A percentile compares a stretch with the other conserved stretches of the same genome.
phyloP scores from a whole-genome alignment of 345 rosid genomes.

The Hibiscus syriacus region DNA sequence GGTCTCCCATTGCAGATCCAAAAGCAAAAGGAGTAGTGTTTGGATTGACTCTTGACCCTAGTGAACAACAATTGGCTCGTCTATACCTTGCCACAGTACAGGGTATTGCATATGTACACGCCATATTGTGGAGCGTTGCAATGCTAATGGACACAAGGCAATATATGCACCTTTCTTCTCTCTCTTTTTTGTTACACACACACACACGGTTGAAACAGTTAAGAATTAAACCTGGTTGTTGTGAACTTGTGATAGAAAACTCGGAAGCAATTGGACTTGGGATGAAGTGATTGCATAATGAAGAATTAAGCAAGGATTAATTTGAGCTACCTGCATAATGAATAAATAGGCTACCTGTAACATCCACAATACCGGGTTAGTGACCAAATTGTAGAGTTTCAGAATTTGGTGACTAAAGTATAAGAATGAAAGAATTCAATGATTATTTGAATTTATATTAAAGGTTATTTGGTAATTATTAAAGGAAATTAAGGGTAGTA shows the following conservation, averaged over 20 bases:
- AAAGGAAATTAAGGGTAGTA: too few relatives aligned
- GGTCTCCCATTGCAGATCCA: slow-evolving; percentile 96
- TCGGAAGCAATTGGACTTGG: background rate
- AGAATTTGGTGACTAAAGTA: too few relatives aligned
- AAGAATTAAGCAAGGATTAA: background rate
- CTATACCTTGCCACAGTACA: slow-evolving; percentile 74
- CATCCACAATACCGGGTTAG: too few relatives aligned
- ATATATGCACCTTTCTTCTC: slow-evolving; percentile 8
- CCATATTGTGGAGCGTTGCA: slow-evolving; percentile 87
- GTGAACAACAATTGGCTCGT: slow-evolving; percentile 80
- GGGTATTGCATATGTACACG: slow-evolving; percentile 89
- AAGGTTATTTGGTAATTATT: too few relatives aligned
- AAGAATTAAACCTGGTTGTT: background rate
- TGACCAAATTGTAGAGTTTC: too few relatives aligned
- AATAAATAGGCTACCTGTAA: background rate
- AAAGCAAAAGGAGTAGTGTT: slow-evolving; percentile 72
- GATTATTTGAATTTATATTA: too few relatives aligned
- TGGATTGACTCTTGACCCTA: slow-evolving; percentile 79
- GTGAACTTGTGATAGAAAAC: background rate
- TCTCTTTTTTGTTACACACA: background rate
- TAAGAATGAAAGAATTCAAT: too few relatives aligned
- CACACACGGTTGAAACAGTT: background rate
- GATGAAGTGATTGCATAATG: slow-evolving; percentile 3
- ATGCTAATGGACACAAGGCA: slow-evolving; percentile 84
- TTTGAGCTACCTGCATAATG: too few relatives aligned